Conservation (phyloP, 495 filamentous ascomycete genomes). For the Cairneyella variabilis region DNA sequence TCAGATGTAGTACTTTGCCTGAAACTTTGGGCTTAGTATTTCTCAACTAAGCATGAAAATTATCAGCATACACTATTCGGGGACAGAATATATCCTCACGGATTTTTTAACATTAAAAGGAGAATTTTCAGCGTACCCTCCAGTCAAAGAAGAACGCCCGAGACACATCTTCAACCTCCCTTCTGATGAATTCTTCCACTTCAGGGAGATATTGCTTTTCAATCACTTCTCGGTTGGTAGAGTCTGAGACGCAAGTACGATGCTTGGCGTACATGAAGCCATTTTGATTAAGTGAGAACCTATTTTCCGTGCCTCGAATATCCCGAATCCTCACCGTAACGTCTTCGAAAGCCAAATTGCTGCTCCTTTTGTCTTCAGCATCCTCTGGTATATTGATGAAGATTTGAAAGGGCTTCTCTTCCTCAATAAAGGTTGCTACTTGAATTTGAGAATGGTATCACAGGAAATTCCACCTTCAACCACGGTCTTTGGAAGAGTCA, state of each 20-base stretch:
- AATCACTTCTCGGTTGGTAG: background rate
- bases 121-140: conserved; percentile 18
- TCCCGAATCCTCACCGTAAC: background rate
- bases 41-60: too few species aligned
- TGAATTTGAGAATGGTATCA: too few species aligned
- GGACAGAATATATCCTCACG: too few species aligned
- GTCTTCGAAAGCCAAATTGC: conserved; percentile 3
- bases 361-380: conserved; percentile 4
- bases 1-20: background rate
- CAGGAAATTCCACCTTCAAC: too few species aligned
- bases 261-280: conserved; percentile 1
- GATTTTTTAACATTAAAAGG: too few species aligned
- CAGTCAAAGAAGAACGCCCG: conserved; percentile 29
- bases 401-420: conserved; percentile 14
- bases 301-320: background rate
- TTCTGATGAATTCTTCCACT: conserved; percentile 20
- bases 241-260: background rate
- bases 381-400: conserved; percentile 8
- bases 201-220: conserved; percentile 27
- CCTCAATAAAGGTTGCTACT: conserved; percentile 12
- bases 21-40: background rate
- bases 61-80: too few species aligned
- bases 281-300: background rate
- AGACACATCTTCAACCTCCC: conserved; percentile 23
- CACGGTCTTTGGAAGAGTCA: too few species aligned